A percentile compares a stretch with the other conserved stretches of the same genome.
These are phyloP conservation scores for Dictyostelium firmibasis DNA, from an alignment of 78 protist genomes.

Conservation along the genomic window DNA sequence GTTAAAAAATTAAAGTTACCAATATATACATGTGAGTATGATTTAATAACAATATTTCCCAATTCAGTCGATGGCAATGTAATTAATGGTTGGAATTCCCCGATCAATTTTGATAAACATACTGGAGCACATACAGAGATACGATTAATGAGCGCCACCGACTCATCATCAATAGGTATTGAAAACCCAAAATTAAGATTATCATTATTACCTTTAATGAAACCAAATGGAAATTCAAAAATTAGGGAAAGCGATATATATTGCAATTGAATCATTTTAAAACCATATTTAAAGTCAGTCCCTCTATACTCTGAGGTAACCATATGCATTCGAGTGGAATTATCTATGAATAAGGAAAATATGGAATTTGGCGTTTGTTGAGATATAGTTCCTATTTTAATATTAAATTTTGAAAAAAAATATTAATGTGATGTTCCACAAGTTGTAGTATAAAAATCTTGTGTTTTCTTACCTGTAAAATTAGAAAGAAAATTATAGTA, in stretches of 20 bases:
- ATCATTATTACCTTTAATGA: background rate
- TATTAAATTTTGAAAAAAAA: background rate
- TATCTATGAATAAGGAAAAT: background rate
- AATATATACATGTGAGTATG: background rate
- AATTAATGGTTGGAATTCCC: background rate
- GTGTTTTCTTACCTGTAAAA: background rate
- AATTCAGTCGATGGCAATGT: background rate
- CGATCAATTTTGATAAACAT: background rate
- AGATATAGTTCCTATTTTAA: background rate
- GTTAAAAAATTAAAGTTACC: background rate
- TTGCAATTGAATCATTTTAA: too few species aligned
- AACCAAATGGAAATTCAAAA: background rate
- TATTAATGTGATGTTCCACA: too few species aligned
- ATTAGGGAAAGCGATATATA: too few species aligned
- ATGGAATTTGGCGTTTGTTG: background rate
- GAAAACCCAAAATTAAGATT: background rate
- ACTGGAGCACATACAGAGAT: background rate
- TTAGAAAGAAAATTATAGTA: background rate
- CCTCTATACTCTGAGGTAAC: background rate
- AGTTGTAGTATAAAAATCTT: too few species aligned
- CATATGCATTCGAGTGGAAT: background rate
- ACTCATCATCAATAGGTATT: background rate
- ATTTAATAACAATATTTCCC: background rate
- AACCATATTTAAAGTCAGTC: background rate
- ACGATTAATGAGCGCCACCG: background rate